Evolutionary conservation across 1,284 basidiomycete species (phyloP).

Genomic region (Cutaneotrichosporon cyanovorans): DNA sequence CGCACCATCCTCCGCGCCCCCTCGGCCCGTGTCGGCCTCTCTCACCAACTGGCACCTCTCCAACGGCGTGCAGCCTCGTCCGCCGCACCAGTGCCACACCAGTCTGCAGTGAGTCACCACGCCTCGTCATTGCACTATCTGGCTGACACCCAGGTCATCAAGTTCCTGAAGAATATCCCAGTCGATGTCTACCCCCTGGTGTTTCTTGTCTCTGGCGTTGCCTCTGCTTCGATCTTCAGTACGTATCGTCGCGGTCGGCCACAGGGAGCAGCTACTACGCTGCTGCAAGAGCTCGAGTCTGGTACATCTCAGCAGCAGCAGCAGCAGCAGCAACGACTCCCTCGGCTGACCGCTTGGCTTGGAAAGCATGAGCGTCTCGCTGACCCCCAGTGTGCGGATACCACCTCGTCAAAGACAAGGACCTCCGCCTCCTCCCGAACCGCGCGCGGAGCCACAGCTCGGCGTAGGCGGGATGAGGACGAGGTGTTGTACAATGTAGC

Average conservation of each 20-base stretch:
- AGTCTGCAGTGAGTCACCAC: neutral
- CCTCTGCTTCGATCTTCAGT: neutral
- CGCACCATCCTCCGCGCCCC: neutral
- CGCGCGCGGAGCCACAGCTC: neutral
- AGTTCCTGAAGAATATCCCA: slow-evolving; percentile 1
- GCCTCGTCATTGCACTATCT: neutral
- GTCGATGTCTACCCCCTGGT: slow-evolving; percentile 7
- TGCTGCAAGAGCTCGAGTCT: neutral
- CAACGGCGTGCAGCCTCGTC: neutral
- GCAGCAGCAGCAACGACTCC: too few species aligned
- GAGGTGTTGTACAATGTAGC: neutral
- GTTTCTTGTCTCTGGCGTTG: neutral
- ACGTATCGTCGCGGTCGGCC: neutral
- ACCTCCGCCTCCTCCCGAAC: slow-evolving; percentile 4
- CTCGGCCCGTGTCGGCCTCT: neutral
- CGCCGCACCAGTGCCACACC: neutral
- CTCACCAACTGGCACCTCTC: neutral
- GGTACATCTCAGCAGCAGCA: too few species aligned
- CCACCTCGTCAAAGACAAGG: slow-evolving; percentile 1
- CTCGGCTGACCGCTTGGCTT: too few species aligned
- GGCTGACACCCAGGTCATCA: slow-evolving; percentile 1
- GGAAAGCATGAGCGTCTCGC: too few species aligned
- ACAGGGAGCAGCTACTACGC: too few species aligned
- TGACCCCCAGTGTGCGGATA: slow-evolving; percentile 2
- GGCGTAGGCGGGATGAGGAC: neutral